Percentiles rank a stretch among this genome's conserved stretches.
Conservation (phyloP, 2,329 filamentous ascomycete genomes). For the Pseudopithomyces chartarum region DNA sequence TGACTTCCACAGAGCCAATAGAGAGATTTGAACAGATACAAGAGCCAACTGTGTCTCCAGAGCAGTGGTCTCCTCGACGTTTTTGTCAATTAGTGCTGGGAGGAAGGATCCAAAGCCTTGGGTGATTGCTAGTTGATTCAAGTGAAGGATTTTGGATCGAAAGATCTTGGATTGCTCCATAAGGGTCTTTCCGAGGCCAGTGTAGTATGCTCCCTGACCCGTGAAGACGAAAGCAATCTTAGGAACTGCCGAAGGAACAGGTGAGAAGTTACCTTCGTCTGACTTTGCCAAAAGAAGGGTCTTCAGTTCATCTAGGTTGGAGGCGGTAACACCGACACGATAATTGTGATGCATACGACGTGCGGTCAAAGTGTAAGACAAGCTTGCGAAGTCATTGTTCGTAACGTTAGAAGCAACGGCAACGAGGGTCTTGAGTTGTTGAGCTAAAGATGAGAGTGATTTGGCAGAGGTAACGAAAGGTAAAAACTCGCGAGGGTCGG, state of each 20-base stretch:
- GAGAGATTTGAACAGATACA: constrained; percentile 58
- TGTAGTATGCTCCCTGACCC: constrained; percentile 59
- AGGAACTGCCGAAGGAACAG: constrained; percentile 57
- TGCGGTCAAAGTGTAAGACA: constrained; percentile 29
- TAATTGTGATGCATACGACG: constrained; percentile 29
- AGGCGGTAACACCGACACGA: constrained; percentile 13
- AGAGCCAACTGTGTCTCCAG: constrained; percentile 59
- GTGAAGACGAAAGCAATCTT: constrained; percentile 59
- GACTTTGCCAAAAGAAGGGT: not conserved
- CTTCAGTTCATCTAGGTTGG: constrained; percentile 6
- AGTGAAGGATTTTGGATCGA: constrained; percentile 55
- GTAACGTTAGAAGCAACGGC: constrained; percentile 5
- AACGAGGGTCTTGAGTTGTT: constrained; percentile 1
- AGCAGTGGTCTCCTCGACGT: constrained; percentile 55
- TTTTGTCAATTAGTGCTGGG: constrained; percentile 54
- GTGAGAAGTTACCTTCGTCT: constrained; percentile 54
- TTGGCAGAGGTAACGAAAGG: constrained; percentile 12
- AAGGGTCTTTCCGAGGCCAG: constrained; percentile 55
- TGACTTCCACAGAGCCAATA: constrained; percentile 57
- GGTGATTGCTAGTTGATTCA: constrained; percentile 52
- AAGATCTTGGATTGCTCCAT: constrained; percentile 55
- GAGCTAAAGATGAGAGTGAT: not conserved
- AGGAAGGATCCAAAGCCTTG: constrained; percentile 56
- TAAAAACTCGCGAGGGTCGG: not conserved
- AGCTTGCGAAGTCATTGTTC: constrained; percentile 17